phyloP scores from a whole-genome alignment of 176 grass and related monocot genomes.

The Musa troglodytarum region DNA sequence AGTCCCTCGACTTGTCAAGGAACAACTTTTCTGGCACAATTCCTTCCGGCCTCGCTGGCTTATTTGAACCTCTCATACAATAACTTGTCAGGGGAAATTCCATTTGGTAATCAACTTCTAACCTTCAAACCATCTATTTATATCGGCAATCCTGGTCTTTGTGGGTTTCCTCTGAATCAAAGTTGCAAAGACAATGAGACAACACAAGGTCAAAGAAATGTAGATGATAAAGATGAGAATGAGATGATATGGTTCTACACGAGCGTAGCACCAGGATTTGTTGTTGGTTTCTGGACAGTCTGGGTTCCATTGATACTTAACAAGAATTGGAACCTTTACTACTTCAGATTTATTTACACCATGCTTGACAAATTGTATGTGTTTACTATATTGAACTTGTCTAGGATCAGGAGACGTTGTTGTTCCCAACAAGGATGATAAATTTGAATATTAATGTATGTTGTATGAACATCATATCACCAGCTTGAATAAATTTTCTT shows the following conservation, averaged over 20 bases:
- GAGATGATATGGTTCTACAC: constrained; percentile 6
- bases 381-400: not conserved
- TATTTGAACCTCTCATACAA: too few species aligned
- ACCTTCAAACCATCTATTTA: not conserved
- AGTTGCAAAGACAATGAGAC: not conserved
- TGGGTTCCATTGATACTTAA: not conserved
- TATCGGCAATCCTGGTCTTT: not conserved
- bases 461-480: too few species aligned
- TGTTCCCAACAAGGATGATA: not conserved
- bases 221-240: not conserved
- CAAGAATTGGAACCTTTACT: not conserved
- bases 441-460: not conserved
- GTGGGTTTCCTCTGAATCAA: not conserved
- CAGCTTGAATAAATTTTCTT: too few species aligned
- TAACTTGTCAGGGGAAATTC: not conserved
- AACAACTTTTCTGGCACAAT: not conserved
- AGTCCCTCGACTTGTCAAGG: not conserved
- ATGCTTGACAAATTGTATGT: not conserved
- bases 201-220: not conserved
- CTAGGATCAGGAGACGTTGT: too few species aligned
- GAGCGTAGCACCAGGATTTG: not conserved
- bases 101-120: not conserved
- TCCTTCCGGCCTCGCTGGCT: not conserved
- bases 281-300: not conserved
- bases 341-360: not conserved